Evolutionary conservation across 176 grass and related monocot genomes (phyloP), one percentile per base, ranked within the genome.

Genomic region (Triticum urartu): DNA sequence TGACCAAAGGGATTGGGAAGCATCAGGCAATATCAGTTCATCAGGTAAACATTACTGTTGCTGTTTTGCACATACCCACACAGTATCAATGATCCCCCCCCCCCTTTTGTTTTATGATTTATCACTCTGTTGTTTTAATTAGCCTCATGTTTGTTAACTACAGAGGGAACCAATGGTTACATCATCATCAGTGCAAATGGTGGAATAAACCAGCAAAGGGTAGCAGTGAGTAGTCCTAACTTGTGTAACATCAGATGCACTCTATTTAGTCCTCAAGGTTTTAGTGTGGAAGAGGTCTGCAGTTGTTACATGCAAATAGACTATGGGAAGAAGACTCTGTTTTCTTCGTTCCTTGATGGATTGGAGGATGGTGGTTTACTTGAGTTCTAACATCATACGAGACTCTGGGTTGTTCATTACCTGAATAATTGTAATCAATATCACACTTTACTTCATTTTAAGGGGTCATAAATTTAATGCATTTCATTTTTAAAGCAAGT

Each of bases 161-260:
- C 86, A 98, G 96, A 89, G 64, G 88, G 83, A 58, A 84, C 38
- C 39, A 95, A 91, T 65, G 92, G 97, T 64, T 96, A 96, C 83
- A 95, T 96, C 84, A 78, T 95, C 88, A 89, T 98, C 47, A 96
- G 94, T 87, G 94, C 94, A 72, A 98, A 95, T 91, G 97, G 97
- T 82, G 97, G 97, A 59, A 98, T 98, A 88, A 98, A 98, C 75
- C 97, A 98, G 83, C 94, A 96, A 86, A 93, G 97, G 71, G 97
- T 98, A 48, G 97, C 97, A 71, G 97, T 98, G 85, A 95, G 93
- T 89, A 81, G 26, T 33, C 45, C 17, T 68, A 77, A 82, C 6
- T 76, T 48, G 12, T 70, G 9, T 70, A 25, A 26, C 64, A 71
- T 77, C 5, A 63, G 58, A 59, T 63, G n/a, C 62, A 7, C 12